Conservation (phyloP, 73 alveolate genomes). For the Tetrahymena elliotti region DNA sequence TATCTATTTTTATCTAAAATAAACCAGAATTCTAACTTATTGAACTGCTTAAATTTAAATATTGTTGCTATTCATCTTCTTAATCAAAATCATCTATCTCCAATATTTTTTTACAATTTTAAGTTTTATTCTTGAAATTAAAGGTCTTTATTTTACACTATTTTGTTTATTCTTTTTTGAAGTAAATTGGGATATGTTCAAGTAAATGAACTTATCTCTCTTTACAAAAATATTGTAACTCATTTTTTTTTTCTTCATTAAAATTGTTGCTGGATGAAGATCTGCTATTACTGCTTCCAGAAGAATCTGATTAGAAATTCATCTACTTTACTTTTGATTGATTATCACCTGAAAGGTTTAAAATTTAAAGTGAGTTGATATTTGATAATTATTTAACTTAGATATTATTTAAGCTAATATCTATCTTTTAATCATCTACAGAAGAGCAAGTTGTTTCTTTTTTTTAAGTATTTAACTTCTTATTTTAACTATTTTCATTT, state of each 20-base stretch:
- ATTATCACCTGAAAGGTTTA: neutral
- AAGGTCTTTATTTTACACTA: neutral
- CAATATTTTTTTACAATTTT: too few species aligned
- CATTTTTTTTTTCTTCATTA: neutral
- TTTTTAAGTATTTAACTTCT: too few species aligned
- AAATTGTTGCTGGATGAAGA: neutral
- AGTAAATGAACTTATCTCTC: neutral
- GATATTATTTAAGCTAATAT: neutral
- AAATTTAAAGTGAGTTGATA: too few species aligned
- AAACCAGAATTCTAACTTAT: neutral
- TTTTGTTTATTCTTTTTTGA: neutral
- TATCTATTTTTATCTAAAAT: neutral
- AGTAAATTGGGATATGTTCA: neutral
- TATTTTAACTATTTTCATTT: too few species aligned
- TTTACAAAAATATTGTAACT: too few species aligned
- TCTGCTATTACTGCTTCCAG: neutral
- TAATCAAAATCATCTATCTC: neutral
- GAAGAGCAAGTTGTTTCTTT: neutral
- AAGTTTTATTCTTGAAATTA: too few species aligned
- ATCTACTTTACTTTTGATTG: neutral
- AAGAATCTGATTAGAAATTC: neutral
- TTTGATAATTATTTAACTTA: neutral
- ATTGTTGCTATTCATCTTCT: neutral
- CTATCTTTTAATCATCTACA: too few species aligned
- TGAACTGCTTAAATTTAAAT: neutral